Percentiles rank a stretch among this genome's conserved stretches.
phyloP scores from a whole-genome alignment of 352 stramenopile species.

The Poterioochromonas sp. region DNA sequence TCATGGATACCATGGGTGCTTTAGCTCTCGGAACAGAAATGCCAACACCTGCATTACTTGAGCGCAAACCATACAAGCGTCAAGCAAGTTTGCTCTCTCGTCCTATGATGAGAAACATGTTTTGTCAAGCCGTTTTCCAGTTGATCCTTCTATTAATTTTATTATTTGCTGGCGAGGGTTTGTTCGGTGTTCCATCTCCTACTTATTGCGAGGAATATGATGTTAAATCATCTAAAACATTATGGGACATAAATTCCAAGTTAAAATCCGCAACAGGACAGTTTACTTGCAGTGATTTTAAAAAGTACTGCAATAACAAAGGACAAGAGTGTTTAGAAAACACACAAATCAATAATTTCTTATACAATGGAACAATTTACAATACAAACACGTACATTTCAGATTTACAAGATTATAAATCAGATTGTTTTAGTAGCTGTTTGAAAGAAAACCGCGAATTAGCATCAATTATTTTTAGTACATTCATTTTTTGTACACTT shows the following conservation, averaged over 20 bases:
- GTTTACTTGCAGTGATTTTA: not conserved
- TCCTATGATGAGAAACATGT: constrained; percentile 75
- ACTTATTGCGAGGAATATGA: not conserved
- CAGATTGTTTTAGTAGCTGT: constrained; percentile 34
- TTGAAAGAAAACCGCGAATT: constrained; percentile 44
- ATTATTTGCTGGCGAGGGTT: constrained; percentile 47
- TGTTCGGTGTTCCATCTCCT: constrained; percentile 30
- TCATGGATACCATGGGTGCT: constrained; percentile 84
- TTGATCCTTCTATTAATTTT: constrained; percentile 61
- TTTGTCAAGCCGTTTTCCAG: constrained; percentile 67
- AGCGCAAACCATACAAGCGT: constrained; percentile 68
- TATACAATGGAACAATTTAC: constrained; percentile 48
- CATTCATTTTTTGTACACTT: constrained; percentile 72
- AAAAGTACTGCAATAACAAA: constrained; percentile 1
- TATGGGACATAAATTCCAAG: constrained; percentile 53
- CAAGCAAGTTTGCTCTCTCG: constrained; percentile 63
- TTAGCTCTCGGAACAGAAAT: constrained; percentile 75
- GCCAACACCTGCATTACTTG: constrained; percentile 61
- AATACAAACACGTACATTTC: constrained; percentile 28
- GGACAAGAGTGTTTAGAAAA: constrained; percentile 15
- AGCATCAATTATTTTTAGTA: constrained; percentile 81
- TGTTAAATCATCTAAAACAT: not conserved
- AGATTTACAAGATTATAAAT: constrained; percentile 36
- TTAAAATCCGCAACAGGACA: constrained; percentile 45
- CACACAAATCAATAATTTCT: constrained; percentile 44